Conservation (phyloP, 306 rosid genomes). For the Morella rubra region DNA sequence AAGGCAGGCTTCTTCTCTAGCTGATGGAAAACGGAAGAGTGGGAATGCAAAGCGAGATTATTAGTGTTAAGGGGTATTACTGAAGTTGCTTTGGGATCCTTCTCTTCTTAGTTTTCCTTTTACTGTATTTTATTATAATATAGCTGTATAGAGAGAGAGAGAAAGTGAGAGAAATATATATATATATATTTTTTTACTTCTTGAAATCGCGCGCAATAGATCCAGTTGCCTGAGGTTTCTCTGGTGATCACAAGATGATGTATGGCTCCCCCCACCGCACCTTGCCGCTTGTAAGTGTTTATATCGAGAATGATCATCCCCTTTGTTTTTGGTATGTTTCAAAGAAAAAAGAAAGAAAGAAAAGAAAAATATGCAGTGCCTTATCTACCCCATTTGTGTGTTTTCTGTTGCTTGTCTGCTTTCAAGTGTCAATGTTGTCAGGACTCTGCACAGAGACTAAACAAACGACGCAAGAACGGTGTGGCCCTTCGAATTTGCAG, state of each 20-base stretch:
- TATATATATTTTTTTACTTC: too few relatives aligned
- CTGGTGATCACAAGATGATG: conserved; percentile 28
- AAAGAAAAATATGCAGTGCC: not conserved
- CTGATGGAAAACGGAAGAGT: conserved; percentile 52
- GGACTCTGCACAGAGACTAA: too few relatives aligned
- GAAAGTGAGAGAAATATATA: conserved; percentile 17
- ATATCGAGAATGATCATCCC: not conserved
- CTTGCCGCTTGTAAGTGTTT: conserved; percentile 21
- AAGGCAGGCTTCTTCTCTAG: conserved; percentile 39
- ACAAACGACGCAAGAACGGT: too few relatives aligned
- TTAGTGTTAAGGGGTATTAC: conserved; percentile 16
- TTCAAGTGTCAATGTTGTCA: too few relatives aligned
- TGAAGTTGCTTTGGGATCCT: conserved; percentile 22
- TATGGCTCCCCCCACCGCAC: conserved; percentile 18
- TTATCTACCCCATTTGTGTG: not conserved
- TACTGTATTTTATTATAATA: conserved; percentile 32
- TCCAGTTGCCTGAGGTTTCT: conserved; percentile 40
- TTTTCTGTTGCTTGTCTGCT: not conserved
- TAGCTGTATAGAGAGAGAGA: conserved; percentile 26
- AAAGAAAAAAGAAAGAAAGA: not conserved
- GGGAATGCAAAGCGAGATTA: conserved; percentile 53
- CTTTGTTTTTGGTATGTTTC: not conserved
- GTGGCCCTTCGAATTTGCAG: too few relatives aligned
- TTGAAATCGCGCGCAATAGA: conserved; percentile 1
- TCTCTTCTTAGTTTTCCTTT: not conserved